phyloP scores from a whole-genome alignment of 139 green algal species.

The Picocystis salinarum region DNA sequence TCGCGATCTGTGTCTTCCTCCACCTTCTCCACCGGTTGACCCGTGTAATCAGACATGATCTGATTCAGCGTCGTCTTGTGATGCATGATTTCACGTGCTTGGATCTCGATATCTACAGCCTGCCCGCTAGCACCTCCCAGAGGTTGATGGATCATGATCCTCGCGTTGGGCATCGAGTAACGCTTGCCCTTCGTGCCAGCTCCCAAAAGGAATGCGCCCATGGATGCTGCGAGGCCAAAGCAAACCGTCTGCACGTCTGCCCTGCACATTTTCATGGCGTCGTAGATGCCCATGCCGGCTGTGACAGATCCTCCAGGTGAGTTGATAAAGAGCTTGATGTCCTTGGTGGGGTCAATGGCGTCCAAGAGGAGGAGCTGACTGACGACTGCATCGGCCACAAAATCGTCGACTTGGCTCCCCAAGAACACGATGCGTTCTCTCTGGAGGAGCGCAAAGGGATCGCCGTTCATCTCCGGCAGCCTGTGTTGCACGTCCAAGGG shows the following conservation, averaged over 20 bases:
- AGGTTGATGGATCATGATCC: constrained; percentile 99
- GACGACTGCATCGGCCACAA: constrained; percentile 81
- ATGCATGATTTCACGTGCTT: constrained; percentile 98
- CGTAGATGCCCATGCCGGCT: constrained; percentile 52
- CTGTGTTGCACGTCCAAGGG: too few species aligned
- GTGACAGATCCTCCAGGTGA: constrained; percentile 92
- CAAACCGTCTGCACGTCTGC: constrained; percentile 83
- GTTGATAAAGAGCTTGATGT: constrained; percentile 99
- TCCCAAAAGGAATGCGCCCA: constrained; percentile 94
- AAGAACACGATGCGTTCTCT: constrained; percentile 71
- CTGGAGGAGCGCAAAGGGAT: constrained; percentile 88
- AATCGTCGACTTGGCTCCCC: constrained; percentile 90
- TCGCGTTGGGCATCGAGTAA: constrained; percentile 91
- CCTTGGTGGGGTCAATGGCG: constrained; percentile 67
- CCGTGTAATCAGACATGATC: constrained; percentile 85
- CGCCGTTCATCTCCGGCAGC: constrained; percentile 54
- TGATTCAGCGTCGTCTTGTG: constrained; percentile 96
- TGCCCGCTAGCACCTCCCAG: constrained; percentile 79
- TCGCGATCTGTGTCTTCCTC: constrained; percentile 95
- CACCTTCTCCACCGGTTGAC: constrained; percentile 40
- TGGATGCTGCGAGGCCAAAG: constrained; percentile 95
- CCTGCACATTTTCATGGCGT: constrained; percentile 28
- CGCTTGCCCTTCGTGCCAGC: constrained; percentile 78
- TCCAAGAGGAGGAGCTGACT: constrained; percentile 94
- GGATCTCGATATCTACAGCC: constrained; percentile 73